Conservation (phyloP, 148 eudicot genomes). For the Vaccinium vitisidaea region DNA sequence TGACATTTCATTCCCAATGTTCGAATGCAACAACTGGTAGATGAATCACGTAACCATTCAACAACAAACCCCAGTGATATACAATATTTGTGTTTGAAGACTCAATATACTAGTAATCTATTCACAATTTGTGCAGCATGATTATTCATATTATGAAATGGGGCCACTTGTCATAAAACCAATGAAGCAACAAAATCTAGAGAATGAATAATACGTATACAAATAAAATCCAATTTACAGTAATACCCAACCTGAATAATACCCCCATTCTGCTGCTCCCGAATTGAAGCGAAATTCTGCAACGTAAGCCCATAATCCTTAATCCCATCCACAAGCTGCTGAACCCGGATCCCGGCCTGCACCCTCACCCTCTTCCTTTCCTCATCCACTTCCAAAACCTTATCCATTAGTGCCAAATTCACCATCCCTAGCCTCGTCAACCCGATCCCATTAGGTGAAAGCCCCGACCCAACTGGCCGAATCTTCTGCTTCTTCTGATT, state of each 20-base stretch:
- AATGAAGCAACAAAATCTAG: neutral
- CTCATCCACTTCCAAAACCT: constrained; percentile 78
- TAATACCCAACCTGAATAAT: constrained; percentile 66
- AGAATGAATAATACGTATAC: neutral
- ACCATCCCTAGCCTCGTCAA: constrained; percentile 87
- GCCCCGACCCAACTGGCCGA: constrained; percentile 83
- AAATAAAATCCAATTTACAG: neutral
- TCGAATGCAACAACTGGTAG: neutral
- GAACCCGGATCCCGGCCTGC: constrained; percentile 86
- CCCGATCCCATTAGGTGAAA: constrained; percentile 92
- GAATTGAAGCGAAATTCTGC: constrained; percentile 92
- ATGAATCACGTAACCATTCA: neutral
- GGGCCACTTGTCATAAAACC: neutral
- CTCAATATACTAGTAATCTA: too few relatives aligned
- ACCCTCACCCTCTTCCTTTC: constrained; percentile 72
- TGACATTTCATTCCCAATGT: neutral
- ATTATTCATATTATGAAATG: neutral
- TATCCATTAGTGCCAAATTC: constrained; percentile 78
- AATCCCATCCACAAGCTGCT: constrained; percentile 84
- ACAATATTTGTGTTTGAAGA: too few relatives aligned
- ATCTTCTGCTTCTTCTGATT: constrained; percentile 55
- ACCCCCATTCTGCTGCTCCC: constrained; percentile 96
- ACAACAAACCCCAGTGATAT: neutral
- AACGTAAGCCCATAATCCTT: constrained; percentile 77
- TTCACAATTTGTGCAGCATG: neutral